Base-by-base conservation (phyloP, 1,284 basidiomycete species). In the Cryptococcus sp. region DNA sequence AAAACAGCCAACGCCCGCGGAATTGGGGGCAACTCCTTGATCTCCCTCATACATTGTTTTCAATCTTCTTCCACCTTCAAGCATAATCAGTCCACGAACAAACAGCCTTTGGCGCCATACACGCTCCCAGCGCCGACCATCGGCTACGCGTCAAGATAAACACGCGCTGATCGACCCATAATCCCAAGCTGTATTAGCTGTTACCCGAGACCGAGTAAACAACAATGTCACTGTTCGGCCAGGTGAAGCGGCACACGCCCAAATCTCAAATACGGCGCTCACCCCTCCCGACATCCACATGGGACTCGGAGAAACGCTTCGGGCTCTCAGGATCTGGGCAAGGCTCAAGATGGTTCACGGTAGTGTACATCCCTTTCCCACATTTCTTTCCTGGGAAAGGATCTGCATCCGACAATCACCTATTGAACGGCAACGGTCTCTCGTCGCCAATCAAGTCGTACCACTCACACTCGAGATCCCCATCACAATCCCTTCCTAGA, bases 151-250 rank as follows among this genome's bases (percentile, higher is more conserved):
- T 30, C 27, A 30, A 30, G 27, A 4, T 10, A 30, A 4, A 4
- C 4, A 30, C 27, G 27, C n/a, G 27, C 27, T 10, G 27, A 30
- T 30, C 27, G 27, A 10, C 4, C 10, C 27, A 4, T 10, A 30
- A 30, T 30, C 27, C 27, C 27, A 10, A 30, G 27, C 27, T 30
- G 27, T 30, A 30, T 10, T 30, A 30, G 27, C 27, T 30, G 27
- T 30, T 10, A 10, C 27, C 27, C 27, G 27, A 5, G 10, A 30
- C 27, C 27, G 27, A 30, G 10, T 10, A 30, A 30, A 30, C 27
- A 30, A 64, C 22, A 43, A 79, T 79, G 78, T 79, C 78, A 30
- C 70, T 79, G 30, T 79, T 79, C 56, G 77, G 78, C 17, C 77
- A 78, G 47, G 69, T 73, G 25, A 78, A 77, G 47, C 68, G 73